Base-by-base conservation (phyloP, 768 basidiomycete genomes). In the Russula griseocarnosa region DNA sequence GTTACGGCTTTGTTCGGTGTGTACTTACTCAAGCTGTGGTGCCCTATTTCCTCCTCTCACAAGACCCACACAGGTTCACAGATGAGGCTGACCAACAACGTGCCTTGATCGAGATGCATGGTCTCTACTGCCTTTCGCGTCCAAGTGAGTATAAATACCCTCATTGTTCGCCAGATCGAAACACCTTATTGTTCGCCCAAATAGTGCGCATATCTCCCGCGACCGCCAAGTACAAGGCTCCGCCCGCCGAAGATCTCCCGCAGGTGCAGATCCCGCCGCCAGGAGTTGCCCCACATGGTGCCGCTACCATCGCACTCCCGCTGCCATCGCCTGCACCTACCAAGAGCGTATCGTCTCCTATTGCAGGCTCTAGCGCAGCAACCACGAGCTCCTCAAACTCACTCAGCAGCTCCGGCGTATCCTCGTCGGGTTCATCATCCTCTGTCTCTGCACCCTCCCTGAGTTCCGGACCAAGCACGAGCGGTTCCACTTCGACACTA, bases 1-100 rank as follows among this genome's bases (percentile, higher is more conserved):
- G 94, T 4, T 96, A 95, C 74, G 94, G 94, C 32, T 96, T 96
- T 71, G 94, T 97, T 44, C 82, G 94, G 90, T 87, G 65, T 58
- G 83, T 74, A 24, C 54, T 50, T 18, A 47, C 24, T 22, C 55
- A 42, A n/a, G 28, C 55, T 55, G 65, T 54, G 55, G 1, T 54
- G 24, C 51, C 14, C 60, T 40, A 67, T 54, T 66, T 24, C 22
- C 65, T 72, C 30, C 71, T 67, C 59, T 67, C 59, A 58, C 62
- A 16, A 16, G 30, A 55, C 61, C 63, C 47, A 10, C 47, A n/a
- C 67, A 92, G 90, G 66, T 96, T 96, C 74, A 90, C 88, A 5
- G 89, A 93, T 63, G 92, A 94, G 73, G 78, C 83, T 38, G 94
- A 97, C 73, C 91, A 93, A 73, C 88, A 91, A 71, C 86, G 94